Evolutionary conservation across 352 stramenopile species (phyloP).

Genomic region (Phytophthora europaea): DNA sequence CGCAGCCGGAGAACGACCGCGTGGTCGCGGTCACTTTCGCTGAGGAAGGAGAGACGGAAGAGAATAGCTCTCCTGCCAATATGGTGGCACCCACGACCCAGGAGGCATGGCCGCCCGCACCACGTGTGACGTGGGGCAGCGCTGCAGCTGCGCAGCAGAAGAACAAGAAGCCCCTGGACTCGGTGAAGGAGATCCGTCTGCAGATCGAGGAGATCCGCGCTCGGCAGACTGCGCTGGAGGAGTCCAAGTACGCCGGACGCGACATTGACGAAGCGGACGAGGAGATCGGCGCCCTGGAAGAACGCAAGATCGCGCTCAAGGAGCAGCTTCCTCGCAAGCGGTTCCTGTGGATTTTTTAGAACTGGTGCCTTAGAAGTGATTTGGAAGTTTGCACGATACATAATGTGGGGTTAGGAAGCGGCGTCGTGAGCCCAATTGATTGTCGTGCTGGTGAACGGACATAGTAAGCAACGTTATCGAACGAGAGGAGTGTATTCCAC

Average conservation of each 20-base stretch:
- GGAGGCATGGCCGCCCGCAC: conserved; percentile 55
- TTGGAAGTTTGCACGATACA: background rate
- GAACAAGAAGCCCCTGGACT: conserved; percentile 27
- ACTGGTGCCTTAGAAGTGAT: background rate
- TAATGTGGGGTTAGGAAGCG: no score
- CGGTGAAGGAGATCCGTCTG: conserved; percentile 43
- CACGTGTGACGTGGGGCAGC: conserved; percentile 64
- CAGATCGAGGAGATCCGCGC: conserved; percentile 73
- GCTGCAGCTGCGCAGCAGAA: conserved; percentile 34
- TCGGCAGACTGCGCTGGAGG: conserved; percentile 71
- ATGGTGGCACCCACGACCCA: conserved; percentile 36
- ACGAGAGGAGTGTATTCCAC: no score
- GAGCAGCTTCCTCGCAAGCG: conserved; percentile 77
- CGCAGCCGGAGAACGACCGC: conserved; percentile 45
- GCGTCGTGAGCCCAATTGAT: no score
- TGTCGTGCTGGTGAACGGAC: no score
- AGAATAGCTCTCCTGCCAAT: conserved; percentile 13
- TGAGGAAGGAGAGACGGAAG: conserved; percentile 56
- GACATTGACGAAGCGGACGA: conserved; percentile 87
- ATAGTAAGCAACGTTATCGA: no score
- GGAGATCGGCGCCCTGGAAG: conserved; percentile 75
- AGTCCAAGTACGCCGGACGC: conserved; percentile 77
- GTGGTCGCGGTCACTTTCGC: conserved; percentile 74
- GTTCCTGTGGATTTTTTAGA: conserved; percentile 87
- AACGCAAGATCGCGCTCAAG: conserved; percentile 76